Evolutionary conservation across 345 rosid species (phyloP), one percentile per base, ranked within the genome.

Genomic region (Dimocarpus longan): DNA sequence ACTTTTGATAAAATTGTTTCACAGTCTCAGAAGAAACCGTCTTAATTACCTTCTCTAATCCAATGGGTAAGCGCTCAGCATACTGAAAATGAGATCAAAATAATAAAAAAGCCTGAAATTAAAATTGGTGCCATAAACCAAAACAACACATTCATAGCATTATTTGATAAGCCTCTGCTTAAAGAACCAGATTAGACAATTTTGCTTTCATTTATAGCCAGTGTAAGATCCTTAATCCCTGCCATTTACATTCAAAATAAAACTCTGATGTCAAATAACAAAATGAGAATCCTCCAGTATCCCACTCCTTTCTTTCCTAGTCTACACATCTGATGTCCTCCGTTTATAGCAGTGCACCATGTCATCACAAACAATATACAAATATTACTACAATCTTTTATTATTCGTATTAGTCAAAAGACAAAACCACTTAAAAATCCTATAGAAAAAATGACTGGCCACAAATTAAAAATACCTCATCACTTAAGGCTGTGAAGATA

Each of bases 31-130:
- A 80, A 86, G 98, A 87, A 86, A 89, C 98, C 13, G 88, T 88
- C 63, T 92, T 89, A 76, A 95, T 95, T 74, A 95, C 97, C 75
- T 89, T 92, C 89, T 95, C 98, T 82, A 91, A 80, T 65, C 98
- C 98, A 84, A 95, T 93, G 46, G 98, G 98, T 54, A 92, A 76
- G 81, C 98, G 93, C 66, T 92, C 98, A 70, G 98, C 95, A 92
- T 93, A 95, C 98, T 95, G 91, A 86, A 82, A 75, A 56, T 54
- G 62, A 16, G 62, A 76, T 76, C 57, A 52, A 50, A 52, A 15
- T 8, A 44, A 65, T 48, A 26, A 26, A 26, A 65, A 74, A 6
- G 4, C 56, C 68, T 42, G 18, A 37, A 50, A 50, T 37, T 76
- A 8, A 3, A 22, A 52, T 22, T 52, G 16, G 5, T n/a, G 12